These are phyloP conservation scores for Hyaloperonospora brassicae DNA, from an alignment of 352 stramenopile genomes.

Conservation along the genomic window DNA sequence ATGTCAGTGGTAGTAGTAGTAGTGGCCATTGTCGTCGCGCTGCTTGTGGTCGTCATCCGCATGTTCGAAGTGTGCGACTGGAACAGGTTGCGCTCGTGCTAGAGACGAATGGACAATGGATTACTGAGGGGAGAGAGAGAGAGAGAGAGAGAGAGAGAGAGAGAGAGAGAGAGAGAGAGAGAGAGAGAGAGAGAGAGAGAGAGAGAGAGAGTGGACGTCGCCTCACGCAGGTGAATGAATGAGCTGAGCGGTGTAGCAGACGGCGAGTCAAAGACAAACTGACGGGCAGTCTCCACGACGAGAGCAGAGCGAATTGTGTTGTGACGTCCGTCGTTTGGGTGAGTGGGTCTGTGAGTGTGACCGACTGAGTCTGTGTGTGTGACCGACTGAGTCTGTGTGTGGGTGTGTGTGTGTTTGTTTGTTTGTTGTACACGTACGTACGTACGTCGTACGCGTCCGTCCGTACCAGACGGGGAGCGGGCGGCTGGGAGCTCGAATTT, in stretches of 20 bases:
- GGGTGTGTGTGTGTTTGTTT: too few relatives aligned
- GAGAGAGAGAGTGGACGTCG: conserved; percentile 6
- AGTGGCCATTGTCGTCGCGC: not conserved
- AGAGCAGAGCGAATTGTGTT: conserved; percentile 29
- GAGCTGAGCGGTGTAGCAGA: not conserved
- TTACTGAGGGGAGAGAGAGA: not conserved
- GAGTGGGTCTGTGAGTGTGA: not conserved
- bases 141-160: not conserved
- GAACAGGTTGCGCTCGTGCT: too few relatives aligned
- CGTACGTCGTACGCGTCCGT: too few relatives aligned
- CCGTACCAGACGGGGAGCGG: conserved; percentile 5
- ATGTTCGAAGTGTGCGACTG: too few relatives aligned
- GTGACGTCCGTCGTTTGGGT: conserved; percentile 12
- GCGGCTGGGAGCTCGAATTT: conserved; percentile 30
- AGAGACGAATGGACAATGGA: too few relatives aligned
- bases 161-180: not conserved
- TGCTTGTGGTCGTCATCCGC: not conserved
- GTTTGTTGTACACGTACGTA: too few relatives aligned
- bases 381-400: too few relatives aligned
- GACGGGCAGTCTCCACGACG: conserved; percentile 16
- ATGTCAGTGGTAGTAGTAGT: conserved; percentile 15
- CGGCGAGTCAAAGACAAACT: conserved; percentile 9
- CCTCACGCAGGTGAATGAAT: not conserved
- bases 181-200: not conserved
- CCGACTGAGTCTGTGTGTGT: too few relatives aligned